Evolutionary conservation across 2,329 filamentous ascomycete species (phyloP), one percentile per base, ranked within the genome.

Genomic region (Cladosporium sp.): DNA sequence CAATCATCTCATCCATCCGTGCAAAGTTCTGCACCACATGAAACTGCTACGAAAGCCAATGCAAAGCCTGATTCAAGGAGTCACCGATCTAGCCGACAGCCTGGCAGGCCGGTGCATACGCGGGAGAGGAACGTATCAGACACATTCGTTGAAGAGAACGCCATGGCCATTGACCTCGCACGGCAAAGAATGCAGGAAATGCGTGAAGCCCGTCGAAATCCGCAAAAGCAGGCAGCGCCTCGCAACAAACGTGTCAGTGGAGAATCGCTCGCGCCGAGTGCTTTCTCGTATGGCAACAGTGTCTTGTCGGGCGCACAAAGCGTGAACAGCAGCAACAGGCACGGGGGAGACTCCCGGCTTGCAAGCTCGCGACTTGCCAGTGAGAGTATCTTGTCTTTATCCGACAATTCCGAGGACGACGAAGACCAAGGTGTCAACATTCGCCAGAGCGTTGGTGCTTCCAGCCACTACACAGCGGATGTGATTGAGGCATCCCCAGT

Each of bases 401-500:
- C 56, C 3, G 49, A 41, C 13, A 56, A 58, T 33, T 55, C 51
- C 19, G 67, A 69, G 11, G 69, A 70, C 18, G 67, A 68, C 29
- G 67, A 68, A 13, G 4, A 38, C 7, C 30, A 16, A 20, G 9
- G 20, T 19, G 9, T 22, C 18, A 9, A 41, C 9, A 19, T 15
- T 7, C 48, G 50, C 15, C 45, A 35, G 16, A 48, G 47, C 20
- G 38, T 43, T 6, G 53, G 32, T 18, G 45, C 27, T 25, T 16
- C 36, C 16, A 40, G 45, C 25, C 18, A 33, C 6, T 40, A 49
- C 38, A 39, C 45, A 15, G 40, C 40, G 7, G 49, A 50, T 33
- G 22, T 50, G 15, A 25, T 33, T 16, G 36, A 52, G 13, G 39
- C 42, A 38, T 36, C 48, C 1, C 51, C 56, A 20, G 22, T 16